Conservation (phyloP, 2,329 filamentous ascomycete genomes). For the Alternaria tenuissima region DNA sequence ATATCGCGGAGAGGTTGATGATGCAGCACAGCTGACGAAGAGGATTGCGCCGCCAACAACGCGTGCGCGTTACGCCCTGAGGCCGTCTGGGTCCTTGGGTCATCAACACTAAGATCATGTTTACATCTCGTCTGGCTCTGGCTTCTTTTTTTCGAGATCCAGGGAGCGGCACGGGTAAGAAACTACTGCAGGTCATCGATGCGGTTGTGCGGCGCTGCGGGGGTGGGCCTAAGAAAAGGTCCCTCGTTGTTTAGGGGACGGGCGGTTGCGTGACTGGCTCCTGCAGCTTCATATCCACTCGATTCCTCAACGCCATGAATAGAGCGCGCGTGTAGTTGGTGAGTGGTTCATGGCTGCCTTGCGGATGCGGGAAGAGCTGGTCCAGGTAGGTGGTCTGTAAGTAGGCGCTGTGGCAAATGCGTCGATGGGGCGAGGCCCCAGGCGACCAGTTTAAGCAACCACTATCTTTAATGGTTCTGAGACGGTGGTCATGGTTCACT, state of each 20-base stretch:
- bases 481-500: not conserved
- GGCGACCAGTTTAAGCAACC: conserved; percentile 1
- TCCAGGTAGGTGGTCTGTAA: not conserved
- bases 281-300: not conserved
- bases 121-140: not conserved
- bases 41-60: conserved; percentile 19
- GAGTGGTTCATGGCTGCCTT: conserved; percentile 1
- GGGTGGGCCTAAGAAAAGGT: conserved; percentile 20
- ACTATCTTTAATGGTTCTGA: conserved; percentile 2
- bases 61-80: conserved; percentile 17
- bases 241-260: conserved; percentile 5
- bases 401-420: conserved; percentile 20
- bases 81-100: not conserved
- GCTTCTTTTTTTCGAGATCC: conserved; percentile 1
- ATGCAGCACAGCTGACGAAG: conserved; percentile 6
- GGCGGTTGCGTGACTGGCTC: conserved; percentile 14
- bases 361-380: not conserved
- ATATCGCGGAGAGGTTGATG: not conserved
- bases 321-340: not conserved
- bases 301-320: conserved; percentile 3
- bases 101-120: not conserved
- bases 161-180: conserved; percentile 13
- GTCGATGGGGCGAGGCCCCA: conserved; percentile 11
- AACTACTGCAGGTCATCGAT: conserved; percentile 22
- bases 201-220: conserved; percentile 15